Percentiles rank a stretch among this genome's conserved stretches.
phyloP scores from a whole-genome alignment of 2,329 filamentous ascomycete species.

The Diaporthe sp. region DNA sequence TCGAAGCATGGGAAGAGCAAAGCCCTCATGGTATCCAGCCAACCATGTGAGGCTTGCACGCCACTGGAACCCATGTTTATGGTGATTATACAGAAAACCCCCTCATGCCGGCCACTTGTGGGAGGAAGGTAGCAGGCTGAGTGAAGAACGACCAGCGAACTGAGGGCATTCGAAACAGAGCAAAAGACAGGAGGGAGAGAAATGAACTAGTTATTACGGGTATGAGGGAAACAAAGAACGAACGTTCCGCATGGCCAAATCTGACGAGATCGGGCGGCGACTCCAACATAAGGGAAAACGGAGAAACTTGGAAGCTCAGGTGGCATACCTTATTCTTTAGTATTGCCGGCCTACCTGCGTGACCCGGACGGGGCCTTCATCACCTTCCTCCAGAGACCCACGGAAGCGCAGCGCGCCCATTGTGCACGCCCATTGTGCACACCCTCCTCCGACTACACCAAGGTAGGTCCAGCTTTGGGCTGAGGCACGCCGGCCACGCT shows the following conservation, averaged over 20 bases:
- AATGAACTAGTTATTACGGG: conserved; percentile 36
- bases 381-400: conserved; percentile 32
- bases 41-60: conserved; percentile 58
- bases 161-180: conserved; percentile 37
- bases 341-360: conserved; percentile 39
- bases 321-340: conserved; percentile 44
- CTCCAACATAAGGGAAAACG: conserved; percentile 35
- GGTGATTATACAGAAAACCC: conserved; percentile 37
- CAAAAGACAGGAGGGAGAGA: conserved; percentile 27
- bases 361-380: conserved; percentile 37
- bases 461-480: conserved; percentile 36
- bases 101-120: conserved; percentile 43
- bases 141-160: conserved; percentile 48
- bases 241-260: conserved; percentile 37
- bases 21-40: conserved; percentile 59
- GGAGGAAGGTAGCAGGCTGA: conserved; percentile 35
- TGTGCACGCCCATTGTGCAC: conserved; percentile 34
- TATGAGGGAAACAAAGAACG: conserved; percentile 35
- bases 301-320: conserved; percentile 26
- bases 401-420: conserved; percentile 24
- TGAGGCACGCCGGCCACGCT: conserved; percentile 39
- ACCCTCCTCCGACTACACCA: conserved; percentile 36
- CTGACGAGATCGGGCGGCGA: conserved; percentile 34
- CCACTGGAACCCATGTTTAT: conserved; percentile 48
- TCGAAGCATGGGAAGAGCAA: conserved; percentile 58